Base-by-base conservation (phyloP, 768 basidiomycete species). In the Termitomyces sp. region DNA sequence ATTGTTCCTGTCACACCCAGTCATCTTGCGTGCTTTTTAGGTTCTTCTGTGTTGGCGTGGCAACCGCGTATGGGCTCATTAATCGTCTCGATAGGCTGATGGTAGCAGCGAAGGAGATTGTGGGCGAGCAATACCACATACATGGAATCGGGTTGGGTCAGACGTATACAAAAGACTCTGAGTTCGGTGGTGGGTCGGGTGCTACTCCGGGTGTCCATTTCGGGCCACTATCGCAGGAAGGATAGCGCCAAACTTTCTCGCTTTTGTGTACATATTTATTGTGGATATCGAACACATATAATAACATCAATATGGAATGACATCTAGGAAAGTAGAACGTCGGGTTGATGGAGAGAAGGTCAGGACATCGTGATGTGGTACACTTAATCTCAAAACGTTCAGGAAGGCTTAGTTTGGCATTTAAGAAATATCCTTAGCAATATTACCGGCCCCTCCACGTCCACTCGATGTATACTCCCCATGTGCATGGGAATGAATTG, bases 111-210 rank as follows among this genome's bases (percentile, higher is more conserved):
- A 94, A 94, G 66, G 89, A 93, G 68, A 73, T 93, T 44, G 88
- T 93, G 1, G 91, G 91, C 2, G 91, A 93, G 66, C 87, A 89
- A 60, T 91, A 87, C 65, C 87, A 92, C 64, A 88, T 93, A n/a
- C 80, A 85, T 55, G 88, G 88, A 0, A 68, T 88, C 15, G 84
- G 79, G 19, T 14, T 35, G 53, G 53, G 24, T 12, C 42, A 42
- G 9, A 21, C 42, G 17, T 46, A 17, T 21, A 22, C 52, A 21
- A 54, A 53, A 44, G 48, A 24, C 1, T 14, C 26, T 10, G 55
- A 59, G 51, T 45, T 53, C 37, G 52, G 55, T 26, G 52, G 22
- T 10, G 51, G 52, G 14, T 41, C 47, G 1, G 55, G 51, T 6
- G 24, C 34, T n/a, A 37, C 43, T 35, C 41, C 52, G 7, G 47